Conservation (phyloP, 148 eudicot genomes). For the Silene conica region DNA sequence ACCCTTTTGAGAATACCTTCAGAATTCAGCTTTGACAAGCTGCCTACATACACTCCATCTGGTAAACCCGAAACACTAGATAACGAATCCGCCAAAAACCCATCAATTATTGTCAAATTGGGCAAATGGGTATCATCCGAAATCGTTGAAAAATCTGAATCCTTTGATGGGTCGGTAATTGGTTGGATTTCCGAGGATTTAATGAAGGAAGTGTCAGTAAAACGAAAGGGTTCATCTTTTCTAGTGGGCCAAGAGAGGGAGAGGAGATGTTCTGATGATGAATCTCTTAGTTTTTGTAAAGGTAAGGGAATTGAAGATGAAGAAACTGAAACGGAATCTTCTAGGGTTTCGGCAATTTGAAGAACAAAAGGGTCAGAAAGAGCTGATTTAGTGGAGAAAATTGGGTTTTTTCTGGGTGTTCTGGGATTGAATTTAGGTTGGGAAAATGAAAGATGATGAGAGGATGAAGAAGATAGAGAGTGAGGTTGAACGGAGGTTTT, state of each 20-base stretch:
- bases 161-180: conserved; percentile 29
- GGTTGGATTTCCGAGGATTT: conserved; percentile 61
- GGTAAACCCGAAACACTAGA: conserved; percentile 50
- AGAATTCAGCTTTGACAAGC: conserved; percentile 40
- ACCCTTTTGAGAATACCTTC: conserved; percentile 52
- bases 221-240: conserved; percentile 81
- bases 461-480: conserved; percentile 3
- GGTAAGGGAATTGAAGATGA: conserved; percentile 40
- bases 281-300: conserved; percentile 64
- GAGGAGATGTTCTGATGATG: conserved; percentile 68
- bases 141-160: conserved; percentile 18
- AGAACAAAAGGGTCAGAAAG: conserved; percentile 91
- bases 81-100: conserved; percentile 44
- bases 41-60: conserved; percentile 65
- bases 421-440: conserved; percentile 14
- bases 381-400: conserved; percentile 30
- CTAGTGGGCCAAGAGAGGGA: conserved; percentile 78
- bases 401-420: conserved; percentile 23
- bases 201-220: conserved; percentile 83
- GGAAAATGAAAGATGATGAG: background rate
- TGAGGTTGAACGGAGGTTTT: background rate
- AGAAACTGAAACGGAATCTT: conserved; percentile 57
- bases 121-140: conserved; percentile 48
- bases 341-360: conserved; percentile 87
- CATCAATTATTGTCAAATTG: conserved; percentile 67